phyloP scores from a whole-genome alignment of 208 protist species.

The Leishmania arabica region DNA sequence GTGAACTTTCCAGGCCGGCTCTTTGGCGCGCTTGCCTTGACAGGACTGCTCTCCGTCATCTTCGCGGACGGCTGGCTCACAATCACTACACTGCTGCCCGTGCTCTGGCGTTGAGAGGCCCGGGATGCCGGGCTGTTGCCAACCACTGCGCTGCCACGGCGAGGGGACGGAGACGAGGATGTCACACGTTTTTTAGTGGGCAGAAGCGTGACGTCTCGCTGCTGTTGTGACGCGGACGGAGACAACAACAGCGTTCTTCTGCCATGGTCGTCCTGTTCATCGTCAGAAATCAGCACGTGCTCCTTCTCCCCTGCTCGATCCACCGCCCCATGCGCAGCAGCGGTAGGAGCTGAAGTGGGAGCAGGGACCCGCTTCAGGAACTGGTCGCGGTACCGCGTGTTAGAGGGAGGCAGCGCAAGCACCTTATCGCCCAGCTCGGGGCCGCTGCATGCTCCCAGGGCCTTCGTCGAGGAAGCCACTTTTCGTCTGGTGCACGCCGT shows the following conservation, averaged over 20 bases:
- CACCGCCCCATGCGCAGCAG: not conserved
- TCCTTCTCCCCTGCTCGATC: not conserved
- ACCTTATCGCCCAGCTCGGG: not conserved
- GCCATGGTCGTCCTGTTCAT: slow-evolving; percentile 5
- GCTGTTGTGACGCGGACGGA: not conserved
- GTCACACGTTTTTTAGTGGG: not conserved
- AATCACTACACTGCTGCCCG: slow-evolving; percentile 34
- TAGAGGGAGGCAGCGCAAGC: not conserved
- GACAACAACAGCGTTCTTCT: not conserved
- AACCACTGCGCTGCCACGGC: not conserved
- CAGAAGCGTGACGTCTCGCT: not conserved
- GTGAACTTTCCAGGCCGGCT: not conserved
- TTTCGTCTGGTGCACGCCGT: not conserved
- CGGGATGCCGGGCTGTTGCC: slow-evolving; percentile 2
- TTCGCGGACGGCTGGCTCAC: slow-evolving; percentile 27
- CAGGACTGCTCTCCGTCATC: not conserved
- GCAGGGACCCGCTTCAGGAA: slow-evolving; percentile 2
- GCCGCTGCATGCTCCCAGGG: not conserved
- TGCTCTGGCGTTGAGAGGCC: slow-evolving; percentile 26
- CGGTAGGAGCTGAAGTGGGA: not conserved
- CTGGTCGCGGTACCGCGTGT: slow-evolving; percentile 18
- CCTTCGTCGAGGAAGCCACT: too few relatives aligned
- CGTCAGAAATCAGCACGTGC: slow-evolving; percentile 30
- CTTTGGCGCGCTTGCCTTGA: not conserved
- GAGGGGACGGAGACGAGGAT: slow-evolving; percentile 20